phyloP scores from a whole-genome alignment of 108 stramenopile genomes.

The Aurantiochytrium sp. region DNA sequence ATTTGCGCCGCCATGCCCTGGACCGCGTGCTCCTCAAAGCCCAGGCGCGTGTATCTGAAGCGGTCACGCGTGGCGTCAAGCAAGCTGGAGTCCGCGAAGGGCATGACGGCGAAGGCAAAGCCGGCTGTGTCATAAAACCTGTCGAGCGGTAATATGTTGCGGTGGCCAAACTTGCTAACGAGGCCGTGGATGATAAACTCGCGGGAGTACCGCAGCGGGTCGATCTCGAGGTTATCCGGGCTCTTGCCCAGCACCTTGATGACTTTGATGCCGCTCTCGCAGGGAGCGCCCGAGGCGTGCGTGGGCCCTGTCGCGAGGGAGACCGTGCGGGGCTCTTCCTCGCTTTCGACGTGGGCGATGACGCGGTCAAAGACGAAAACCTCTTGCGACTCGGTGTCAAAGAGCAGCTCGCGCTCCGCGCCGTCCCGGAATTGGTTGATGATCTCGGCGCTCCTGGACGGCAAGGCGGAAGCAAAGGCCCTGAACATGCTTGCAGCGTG shows the following conservation, averaged over 20 bases:
- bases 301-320: neutral
- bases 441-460: neutral
- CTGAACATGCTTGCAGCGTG: neutral
- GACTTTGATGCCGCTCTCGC: neutral
- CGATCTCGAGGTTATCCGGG: neutral
- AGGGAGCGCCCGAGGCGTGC: neutral
- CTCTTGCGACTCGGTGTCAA: neutral
- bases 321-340: neutral
- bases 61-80: neutral
- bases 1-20: neutral
- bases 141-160: neutral
- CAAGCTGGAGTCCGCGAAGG: neutral
- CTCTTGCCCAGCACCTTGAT: slow-evolving; percentile 10
- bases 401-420: neutral
- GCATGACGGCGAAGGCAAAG: neutral
- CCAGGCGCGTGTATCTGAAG: neutral
- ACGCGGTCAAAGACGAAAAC: neutral
- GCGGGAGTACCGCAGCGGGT: neutral
- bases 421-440: neutral
- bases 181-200: neutral
- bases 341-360: neutral
- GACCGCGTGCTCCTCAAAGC: neutral
- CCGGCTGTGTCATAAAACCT: neutral
- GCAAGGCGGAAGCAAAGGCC: neutral
- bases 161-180: neutral